Evolutionary conservation across 2,329 filamentous ascomycete genomes (phyloP).

Genomic region (Colletotrichum falcatum): DNA sequence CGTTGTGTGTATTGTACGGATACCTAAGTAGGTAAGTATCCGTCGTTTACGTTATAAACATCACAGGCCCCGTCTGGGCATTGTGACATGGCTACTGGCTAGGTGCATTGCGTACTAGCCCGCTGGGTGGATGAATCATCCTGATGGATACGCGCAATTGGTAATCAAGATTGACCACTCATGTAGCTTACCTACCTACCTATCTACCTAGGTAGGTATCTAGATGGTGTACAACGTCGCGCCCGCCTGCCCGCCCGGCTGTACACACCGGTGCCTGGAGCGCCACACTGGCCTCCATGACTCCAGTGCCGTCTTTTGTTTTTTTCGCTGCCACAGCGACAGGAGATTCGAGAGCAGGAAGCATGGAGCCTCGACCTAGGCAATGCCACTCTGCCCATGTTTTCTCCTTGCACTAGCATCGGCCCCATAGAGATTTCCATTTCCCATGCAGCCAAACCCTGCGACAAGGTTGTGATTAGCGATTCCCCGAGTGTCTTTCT

Average conservation of each 20-base stretch:
- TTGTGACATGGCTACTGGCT: neutral
- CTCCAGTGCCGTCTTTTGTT: no score
- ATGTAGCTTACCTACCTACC: no score
- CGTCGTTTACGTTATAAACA: neutral
- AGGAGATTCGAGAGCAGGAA: constrained; percentile 21
- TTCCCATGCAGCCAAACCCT: constrained; percentile 10
- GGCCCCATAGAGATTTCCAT: constrained; percentile 26
- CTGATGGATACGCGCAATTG: constrained; percentile 29
- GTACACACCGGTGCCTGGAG: no score
- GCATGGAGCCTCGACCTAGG: constrained; percentile 1
- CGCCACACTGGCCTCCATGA: no score
- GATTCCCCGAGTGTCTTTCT: neutral
- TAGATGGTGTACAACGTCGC: neutral
- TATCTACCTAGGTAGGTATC: neutral
- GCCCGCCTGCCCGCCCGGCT: neutral
- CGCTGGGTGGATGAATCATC: constrained; percentile 12
- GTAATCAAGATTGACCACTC: constrained; percentile 32
- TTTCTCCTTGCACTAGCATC: constrained; percentile 17
- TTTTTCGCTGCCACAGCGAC: constrained; percentile 37
- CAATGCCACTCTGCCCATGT: constrained; percentile 14
- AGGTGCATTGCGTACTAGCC: constrained; percentile 9
- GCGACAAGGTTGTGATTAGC: neutral
- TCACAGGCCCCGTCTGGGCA: neutral
- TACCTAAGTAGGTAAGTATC: no score
- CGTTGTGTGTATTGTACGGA: no score